Conservation (phyloP, 768 basidiomycete genomes). For the Boletus barrowsii region DNA sequence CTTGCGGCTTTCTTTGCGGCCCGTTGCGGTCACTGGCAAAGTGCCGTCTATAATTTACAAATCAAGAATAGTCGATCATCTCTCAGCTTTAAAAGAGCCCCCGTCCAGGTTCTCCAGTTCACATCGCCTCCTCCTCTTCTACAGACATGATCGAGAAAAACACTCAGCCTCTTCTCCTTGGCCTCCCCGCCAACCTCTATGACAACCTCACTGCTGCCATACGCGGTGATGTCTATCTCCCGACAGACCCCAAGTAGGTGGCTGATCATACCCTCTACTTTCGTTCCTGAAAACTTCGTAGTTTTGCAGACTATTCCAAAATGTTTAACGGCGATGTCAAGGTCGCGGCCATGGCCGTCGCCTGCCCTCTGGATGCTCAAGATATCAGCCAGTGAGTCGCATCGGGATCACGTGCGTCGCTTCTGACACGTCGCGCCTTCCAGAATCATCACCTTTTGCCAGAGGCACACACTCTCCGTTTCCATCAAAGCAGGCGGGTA, state of each 20-base stretch:
- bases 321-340: constrained; percentile 81
- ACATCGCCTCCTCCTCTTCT: constrained; percentile 4
- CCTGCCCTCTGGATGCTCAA: constrained; percentile 70
- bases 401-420: constrained; percentile 2
- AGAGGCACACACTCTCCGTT: constrained; percentile 62
- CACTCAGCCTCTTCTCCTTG: background rate
- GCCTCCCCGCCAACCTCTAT: constrained; percentile 32
- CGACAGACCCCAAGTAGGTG: constrained; percentile 41
- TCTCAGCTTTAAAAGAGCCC: constrained; percentile 15
- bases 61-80: constrained; percentile 8
- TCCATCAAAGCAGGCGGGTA: constrained; percentile 90
- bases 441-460: constrained; percentile 73
- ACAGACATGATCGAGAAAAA: constrained; percentile 14
- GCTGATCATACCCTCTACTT: background rate
- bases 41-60: constrained; percentile 7
- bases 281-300: constrained; percentile 8
- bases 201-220: constrained; percentile 45
- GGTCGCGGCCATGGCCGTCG: constrained; percentile 57
- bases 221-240: constrained; percentile 46
- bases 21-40: background rate
- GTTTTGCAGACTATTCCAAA: constrained; percentile 31
- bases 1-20: background rate
- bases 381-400: constrained; percentile 76
- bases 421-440: constrained; percentile 4
- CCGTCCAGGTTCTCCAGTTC: background rate